phyloP scores from a whole-genome alignment of 441 rosid genomes.

The Bocquillonia castaneifolia region DNA sequence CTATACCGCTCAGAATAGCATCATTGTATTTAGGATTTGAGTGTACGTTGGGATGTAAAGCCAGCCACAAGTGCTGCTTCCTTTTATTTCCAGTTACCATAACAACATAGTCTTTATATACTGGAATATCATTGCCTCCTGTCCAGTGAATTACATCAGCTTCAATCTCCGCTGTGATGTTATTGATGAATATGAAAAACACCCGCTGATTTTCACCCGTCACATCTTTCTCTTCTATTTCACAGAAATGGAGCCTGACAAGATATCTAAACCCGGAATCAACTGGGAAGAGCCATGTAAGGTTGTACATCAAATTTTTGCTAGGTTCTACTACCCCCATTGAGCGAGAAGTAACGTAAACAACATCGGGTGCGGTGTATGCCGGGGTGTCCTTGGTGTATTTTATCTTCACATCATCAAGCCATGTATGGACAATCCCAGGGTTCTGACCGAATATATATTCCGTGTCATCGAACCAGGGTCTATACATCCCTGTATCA shows the following conservation, averaged over 20 bases:
- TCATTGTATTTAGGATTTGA: background rate
- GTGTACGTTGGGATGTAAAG: background rate
- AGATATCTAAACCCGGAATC: slow-evolving; percentile 36
- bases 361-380: slow-evolving; percentile 36
- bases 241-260: slow-evolving; percentile 49
- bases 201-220: background rate
- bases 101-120: slow-evolving; percentile 30
- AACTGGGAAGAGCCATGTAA: slow-evolving; percentile 40
- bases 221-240: slow-evolving; percentile 7
- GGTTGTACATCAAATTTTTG: slow-evolving; percentile 5
- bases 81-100: background rate
- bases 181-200: slow-evolving; percentile 29
- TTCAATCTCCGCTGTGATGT: background rate
- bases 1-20: slow-evolving; percentile 22
- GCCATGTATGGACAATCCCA: background rate
- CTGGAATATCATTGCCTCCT: slow-evolving; percentile 27
- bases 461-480: slow-evolving; percentile 32
- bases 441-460: background rate
- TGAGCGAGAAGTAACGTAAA: slow-evolving; percentile 30
- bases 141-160: slow-evolving; percentile 23
- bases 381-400: background rate
- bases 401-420: background rate
- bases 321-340: slow-evolving; percentile 26
- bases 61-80: slow-evolving; percentile 17
- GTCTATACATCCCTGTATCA: slow-evolving; percentile 43